Percentiles rank a stretch among this genome's conserved stretches.
Evolutionary conservation across 805 yeast genomes (phyloP).

Genomic region (Candida patagonica): DNA sequence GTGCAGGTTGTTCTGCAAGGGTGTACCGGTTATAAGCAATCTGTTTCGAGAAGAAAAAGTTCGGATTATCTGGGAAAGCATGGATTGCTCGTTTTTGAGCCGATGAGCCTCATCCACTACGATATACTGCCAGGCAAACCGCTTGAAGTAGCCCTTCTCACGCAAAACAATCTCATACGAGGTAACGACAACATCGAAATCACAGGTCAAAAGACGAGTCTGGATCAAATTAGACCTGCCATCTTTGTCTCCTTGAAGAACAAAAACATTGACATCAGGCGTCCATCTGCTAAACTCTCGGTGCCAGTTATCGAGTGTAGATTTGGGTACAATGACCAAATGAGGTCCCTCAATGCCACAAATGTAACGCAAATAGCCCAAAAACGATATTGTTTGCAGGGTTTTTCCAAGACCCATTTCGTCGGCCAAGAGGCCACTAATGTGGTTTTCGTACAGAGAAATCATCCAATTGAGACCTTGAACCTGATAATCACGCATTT

Average conservation of each 20-base stretch:
- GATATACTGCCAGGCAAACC: conserved; percentile 86
- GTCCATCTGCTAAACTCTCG: conserved; percentile 95
- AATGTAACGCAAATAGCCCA: conserved; percentile 77
- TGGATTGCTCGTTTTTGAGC: conserved; percentile 88
- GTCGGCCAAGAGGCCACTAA: conserved; percentile 92
- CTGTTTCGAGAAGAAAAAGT: conserved; percentile 79
- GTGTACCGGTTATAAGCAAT: conserved; percentile 88
- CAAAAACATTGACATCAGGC: conserved; percentile 79
- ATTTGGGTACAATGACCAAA: conserved; percentile 86
- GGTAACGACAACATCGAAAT: conserved; percentile 84
- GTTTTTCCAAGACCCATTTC: conserved; percentile 99
- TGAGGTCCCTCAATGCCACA: conserved; percentile 82
- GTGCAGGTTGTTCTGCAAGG: conserved; percentile 87
- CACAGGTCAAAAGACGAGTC: conserved; percentile 51
- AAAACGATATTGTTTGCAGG: conserved; percentile 83
- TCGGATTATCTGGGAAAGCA: conserved; percentile 86
- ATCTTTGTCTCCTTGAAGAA: conserved; percentile 87
- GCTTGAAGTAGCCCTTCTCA: conserved; percentile 73
- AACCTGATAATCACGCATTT: conserved; percentile 79
- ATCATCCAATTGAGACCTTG: conserved; percentile 96
- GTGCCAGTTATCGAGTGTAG: conserved; percentile 93
- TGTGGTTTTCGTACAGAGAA: conserved; percentile 73
- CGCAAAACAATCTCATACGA: conserved; percentile 91
- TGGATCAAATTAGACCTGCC: conserved; percentile 54
- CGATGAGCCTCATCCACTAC: conserved; percentile 95